A percentile compares a stretch with the other conserved stretches of the same genome.
Evolutionary conservation across 257 asterid genomes (phyloP).

Genomic region (Euphrasia confusa): DNA sequence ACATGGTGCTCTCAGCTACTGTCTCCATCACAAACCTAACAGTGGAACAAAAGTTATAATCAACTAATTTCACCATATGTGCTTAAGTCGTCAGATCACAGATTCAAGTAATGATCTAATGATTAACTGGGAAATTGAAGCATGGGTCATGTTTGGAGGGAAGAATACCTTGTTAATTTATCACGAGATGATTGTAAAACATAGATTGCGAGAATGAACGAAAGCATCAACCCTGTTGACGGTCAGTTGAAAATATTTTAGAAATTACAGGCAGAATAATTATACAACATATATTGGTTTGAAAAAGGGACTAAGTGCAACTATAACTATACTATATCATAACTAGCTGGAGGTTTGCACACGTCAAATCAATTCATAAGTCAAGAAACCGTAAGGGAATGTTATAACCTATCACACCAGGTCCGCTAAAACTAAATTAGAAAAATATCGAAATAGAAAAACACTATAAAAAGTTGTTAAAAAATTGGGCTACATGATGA

Average conservation of each 20-base stretch:
- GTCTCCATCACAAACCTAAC: slow-evolving; percentile 84
- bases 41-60: slow-evolving; percentile 6
- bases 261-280: not conserved
- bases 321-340: slow-evolving; percentile 9
- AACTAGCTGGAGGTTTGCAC: slow-evolving; percentile 17
- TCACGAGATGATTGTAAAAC: slow-evolving; percentile 86
- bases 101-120: not conserved
- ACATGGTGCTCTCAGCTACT: slow-evolving; percentile 76
- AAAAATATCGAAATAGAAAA: no score
- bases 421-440: no score
- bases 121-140: slow-evolving; percentile 17
- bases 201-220: slow-evolving; percentile 72
- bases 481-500: no score
- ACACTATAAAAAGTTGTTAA: not conserved
- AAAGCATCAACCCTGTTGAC: slow-evolving; percentile 65
- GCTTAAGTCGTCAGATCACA: not conserved
- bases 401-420: not conserved
- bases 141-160: slow-evolving; percentile 8
- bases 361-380: slow-evolving; percentile 20
- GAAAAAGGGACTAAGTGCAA: not conserved
- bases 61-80: slow-evolving; percentile 3
- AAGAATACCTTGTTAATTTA: slow-evolving; percentile 69
- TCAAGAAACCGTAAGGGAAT: slow-evolving; percentile 4
- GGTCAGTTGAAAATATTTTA: slow-evolving; percentile 20
- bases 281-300: not conserved